phyloP scores from a whole-genome alignment of 768 basidiomycete species.

The Paxillus ammoniavirescens region DNA sequence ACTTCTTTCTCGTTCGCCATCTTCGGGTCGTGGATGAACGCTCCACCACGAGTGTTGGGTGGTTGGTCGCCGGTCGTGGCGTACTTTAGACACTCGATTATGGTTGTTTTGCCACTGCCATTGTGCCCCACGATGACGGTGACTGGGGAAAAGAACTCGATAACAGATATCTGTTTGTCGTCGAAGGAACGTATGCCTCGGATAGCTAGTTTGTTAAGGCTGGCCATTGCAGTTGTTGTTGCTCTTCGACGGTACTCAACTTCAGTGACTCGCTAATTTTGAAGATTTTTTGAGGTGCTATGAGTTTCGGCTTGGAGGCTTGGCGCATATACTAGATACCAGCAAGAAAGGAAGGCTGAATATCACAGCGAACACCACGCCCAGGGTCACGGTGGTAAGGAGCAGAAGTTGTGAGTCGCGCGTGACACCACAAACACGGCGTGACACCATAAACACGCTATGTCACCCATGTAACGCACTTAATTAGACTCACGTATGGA shows the following conservation, averaged over 20 bases:
- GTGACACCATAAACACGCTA: no score
- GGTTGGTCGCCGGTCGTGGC: slow-evolving; percentile 98
- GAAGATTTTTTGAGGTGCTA: no score
- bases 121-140: slow-evolving; percentile 99
- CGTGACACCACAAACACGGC: no score
- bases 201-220: slow-evolving; percentile 90
- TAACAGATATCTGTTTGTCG: slow-evolving; percentile 89
- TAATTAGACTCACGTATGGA: no score
- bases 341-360: no score
- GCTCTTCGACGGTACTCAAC: background rate
- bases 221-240: slow-evolving; percentile 52
- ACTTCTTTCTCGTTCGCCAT: slow-evolving; percentile 99
- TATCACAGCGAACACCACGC: no score
- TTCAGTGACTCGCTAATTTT: no score
- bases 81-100: slow-evolving; percentile 99
- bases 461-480: no score
- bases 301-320: no score
- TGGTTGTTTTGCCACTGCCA: slow-evolving; percentile 97
- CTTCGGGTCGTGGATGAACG: slow-evolving; percentile 98
- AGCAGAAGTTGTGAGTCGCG: no score
- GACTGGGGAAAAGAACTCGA: slow-evolving; percentile 96
- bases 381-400: no score
- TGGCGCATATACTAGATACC: no score
- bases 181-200: slow-evolving; percentile 95
- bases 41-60: slow-evolving; percentile 96